Conservation (phyloP, 2,329 filamentous ascomycete species). For the Botrytis hyacinthi region DNA sequence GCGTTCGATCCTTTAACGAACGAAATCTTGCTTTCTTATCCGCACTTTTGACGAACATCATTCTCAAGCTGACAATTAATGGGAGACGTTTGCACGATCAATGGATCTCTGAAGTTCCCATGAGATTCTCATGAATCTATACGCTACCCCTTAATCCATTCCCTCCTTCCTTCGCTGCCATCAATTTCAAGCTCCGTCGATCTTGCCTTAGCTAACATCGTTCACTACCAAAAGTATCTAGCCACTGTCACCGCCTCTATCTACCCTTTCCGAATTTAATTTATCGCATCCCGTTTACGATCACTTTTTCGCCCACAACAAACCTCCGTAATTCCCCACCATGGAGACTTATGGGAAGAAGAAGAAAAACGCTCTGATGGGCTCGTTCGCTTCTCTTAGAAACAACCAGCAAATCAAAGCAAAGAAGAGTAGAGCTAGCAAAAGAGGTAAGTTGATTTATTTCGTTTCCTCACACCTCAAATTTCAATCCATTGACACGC, state of each 20-base stretch:
- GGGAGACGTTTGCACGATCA: neutral
- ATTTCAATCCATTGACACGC: conserved; percentile 5
- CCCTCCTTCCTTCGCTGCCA: neutral
- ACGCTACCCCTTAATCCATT: neutral
- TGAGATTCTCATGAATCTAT: neutral
- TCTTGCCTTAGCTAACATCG: conserved; percentile 1
- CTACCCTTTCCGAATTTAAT: neutral
- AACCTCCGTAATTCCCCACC: neutral
- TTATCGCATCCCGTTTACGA: neutral
- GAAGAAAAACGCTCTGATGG: conserved; percentile 29
- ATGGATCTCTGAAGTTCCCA: neutral
- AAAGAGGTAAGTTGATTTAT: neutral
- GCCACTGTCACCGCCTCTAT: neutral
- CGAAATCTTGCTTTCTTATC: neutral
- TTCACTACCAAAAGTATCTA: neutral
- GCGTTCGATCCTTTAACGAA: neutral
- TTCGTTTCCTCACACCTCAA: conserved; percentile 6
- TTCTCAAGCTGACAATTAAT: neutral
- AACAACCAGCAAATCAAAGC: conserved; percentile 22
- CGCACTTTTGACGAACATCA: neutral
- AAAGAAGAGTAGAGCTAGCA: conserved; percentile 12
- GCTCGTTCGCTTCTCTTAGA: conserved; percentile 25
- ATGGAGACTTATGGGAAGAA: conserved; percentile 33
- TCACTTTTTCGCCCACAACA: neutral
- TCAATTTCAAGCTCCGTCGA: neutral